Evolutionary conservation across 2,329 filamentous ascomycete species (phyloP).

Genomic region (Aspergillus ochraceoroseus): DNA sequence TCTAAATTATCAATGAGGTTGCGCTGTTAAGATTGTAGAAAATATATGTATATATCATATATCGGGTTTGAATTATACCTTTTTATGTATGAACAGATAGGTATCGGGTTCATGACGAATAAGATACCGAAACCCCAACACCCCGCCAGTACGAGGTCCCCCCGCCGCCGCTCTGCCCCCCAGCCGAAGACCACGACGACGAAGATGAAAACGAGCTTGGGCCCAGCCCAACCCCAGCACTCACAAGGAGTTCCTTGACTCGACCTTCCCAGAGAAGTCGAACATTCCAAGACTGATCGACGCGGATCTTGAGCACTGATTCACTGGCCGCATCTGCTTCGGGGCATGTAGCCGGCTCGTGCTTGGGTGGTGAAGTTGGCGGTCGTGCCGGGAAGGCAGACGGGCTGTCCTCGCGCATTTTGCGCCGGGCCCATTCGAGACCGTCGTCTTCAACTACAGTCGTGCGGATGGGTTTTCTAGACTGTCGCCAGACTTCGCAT

Average conservation of each 20-base stretch:
- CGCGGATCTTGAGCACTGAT: conserved; percentile 81
- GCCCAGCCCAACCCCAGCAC: conserved; percentile 80
- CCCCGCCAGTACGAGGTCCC: conserved; percentile 39
- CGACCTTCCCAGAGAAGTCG: conserved; percentile 89
- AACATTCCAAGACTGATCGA: conserved; percentile 83
- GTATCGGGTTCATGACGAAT: conserved; percentile 35
- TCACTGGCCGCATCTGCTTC: conserved; percentile 61
- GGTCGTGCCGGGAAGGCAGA: conserved; percentile 27
- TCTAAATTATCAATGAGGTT: too few relatives aligned
- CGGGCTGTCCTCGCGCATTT: too few relatives aligned
- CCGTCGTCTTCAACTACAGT: conserved; percentile 35
- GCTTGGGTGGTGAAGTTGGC: conserved; percentile 17
- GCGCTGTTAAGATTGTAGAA: too few relatives aligned
- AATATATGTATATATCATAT: too few relatives aligned
- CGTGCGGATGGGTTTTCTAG: conserved; percentile 36
- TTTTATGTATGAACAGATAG: conserved; percentile 10
- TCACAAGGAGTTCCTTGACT: conserved; percentile 88
- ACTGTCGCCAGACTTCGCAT: conserved; percentile 77
- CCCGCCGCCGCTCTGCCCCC: conserved; percentile 26
- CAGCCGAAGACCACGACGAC: conserved; percentile 23
- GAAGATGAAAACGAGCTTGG: conserved; percentile 38
- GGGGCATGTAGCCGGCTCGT: conserved; percentile 14
- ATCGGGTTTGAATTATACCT: conserved; percentile 1
- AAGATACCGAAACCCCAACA: conserved; percentile 41
- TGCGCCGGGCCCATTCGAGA: conserved; percentile 41